Evolutionary conservation across 805 yeast genomes (phyloP).

Genomic region (Saturnispora kantuleensis): DNA sequence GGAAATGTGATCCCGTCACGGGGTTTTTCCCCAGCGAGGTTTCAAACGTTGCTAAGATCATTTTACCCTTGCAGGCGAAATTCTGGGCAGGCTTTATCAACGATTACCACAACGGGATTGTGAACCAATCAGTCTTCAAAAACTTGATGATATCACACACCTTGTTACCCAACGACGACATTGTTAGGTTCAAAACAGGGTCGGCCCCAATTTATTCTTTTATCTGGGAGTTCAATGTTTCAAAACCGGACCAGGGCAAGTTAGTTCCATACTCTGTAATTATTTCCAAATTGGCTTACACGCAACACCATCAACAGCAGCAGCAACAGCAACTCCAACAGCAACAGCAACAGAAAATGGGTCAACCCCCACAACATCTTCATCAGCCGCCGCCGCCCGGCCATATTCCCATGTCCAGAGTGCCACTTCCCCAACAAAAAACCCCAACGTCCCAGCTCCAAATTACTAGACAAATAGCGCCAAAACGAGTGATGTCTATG

Average conservation of each 20-base stretch:
- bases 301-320: conserved; percentile 1
- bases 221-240: conserved; percentile 24
- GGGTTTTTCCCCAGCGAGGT: conserved; percentile 19
- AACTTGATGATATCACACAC: conserved; percentile 22
- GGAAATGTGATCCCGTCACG: conserved; percentile 24
- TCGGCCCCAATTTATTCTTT: conserved; percentile 21
- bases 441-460: no score
- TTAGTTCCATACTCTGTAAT: conserved; percentile 20
- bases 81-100: conserved; percentile 26
- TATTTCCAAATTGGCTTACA: conserved; percentile 9
- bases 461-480: neutral
- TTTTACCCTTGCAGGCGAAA: conserved; percentile 25
- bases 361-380: neutral
- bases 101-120: conserved; percentile 25
- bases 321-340: neutral
- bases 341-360: neutral
- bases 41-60: conserved; percentile 15
- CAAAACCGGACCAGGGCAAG: conserved; percentile 13
- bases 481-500: conserved; percentile 2
- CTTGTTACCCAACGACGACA: conserved; percentile 22
- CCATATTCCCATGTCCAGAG: no score
- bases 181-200: conserved; percentile 12
- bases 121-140: conserved; percentile 16
- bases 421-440: no score
- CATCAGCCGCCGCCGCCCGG: no score